A percentile compares a stretch with the other conserved stretches of the same genome.
phyloP scores from a whole-genome alignment of 2,329 filamentous ascomycete genomes.

The Alternaria conjuncta region DNA sequence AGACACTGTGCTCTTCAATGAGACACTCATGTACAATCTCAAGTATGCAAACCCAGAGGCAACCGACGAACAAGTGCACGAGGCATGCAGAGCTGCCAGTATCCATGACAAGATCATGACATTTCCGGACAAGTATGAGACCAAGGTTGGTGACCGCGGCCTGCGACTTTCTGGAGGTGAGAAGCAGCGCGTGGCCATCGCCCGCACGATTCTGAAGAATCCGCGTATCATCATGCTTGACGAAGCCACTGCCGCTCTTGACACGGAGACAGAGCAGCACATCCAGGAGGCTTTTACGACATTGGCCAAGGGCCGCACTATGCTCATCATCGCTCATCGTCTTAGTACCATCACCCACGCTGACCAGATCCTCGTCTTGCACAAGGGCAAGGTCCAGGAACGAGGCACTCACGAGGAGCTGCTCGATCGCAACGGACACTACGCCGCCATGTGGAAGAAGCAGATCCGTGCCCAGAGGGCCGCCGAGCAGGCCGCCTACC shows the following conservation, averaged over 20 bases:
- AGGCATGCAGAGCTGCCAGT: constrained; percentile 82
- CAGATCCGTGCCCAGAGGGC: constrained; percentile 59
- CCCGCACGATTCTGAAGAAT: constrained; percentile 89
- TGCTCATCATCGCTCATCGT: constrained; percentile 89
- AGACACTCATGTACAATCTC: constrained; percentile 92
- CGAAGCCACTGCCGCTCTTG: constrained; percentile 89
- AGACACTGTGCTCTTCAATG: constrained; percentile 94
- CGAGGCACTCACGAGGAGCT: constrained; percentile 60
- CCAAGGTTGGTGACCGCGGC: constrained; percentile 89
- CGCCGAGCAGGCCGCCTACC: constrained; percentile 56
- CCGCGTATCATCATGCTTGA: constrained; percentile 91
- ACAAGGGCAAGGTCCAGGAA: constrained; percentile 60
- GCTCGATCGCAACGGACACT: constrained; percentile 53
- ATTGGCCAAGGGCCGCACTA: constrained; percentile 83
- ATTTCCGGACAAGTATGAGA: constrained; percentile 87
- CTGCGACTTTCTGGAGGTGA: constrained; percentile 87
- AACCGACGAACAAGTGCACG: constrained; percentile 80
- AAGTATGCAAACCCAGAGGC: constrained; percentile 84
- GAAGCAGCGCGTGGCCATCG: constrained; percentile 92
- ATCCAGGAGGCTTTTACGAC: constrained; percentile 86
- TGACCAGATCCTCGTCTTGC: constrained; percentile 63
- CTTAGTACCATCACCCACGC: constrained; percentile 63
- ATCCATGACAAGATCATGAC: constrained; percentile 91
- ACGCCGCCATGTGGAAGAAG: constrained; percentile 61
- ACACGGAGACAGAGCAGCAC: constrained; percentile 90